phyloP scores from a whole-genome alignment of 805 yeast species.

The Suhomyces vadensis region DNA sequence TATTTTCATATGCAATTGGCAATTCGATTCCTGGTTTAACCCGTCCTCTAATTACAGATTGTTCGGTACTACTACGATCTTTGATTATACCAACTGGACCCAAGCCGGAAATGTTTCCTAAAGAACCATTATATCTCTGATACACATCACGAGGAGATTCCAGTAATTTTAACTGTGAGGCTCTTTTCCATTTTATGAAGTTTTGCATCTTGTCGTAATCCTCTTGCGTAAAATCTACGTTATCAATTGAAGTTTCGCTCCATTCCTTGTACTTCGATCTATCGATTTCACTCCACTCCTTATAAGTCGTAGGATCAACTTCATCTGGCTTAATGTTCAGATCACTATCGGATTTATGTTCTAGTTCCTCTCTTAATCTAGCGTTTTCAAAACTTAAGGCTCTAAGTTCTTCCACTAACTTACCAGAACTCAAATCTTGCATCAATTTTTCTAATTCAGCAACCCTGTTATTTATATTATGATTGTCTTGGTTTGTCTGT shows the following conservation, averaged over 20 bases:
- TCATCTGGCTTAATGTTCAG: neutral
- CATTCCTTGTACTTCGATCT: constrained; percentile 7
- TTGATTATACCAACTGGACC: constrained; percentile 10
- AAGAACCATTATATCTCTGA: too few relatives aligned
- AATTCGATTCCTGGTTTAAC: constrained; percentile 36
- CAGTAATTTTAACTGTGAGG: constrained; percentile 36
- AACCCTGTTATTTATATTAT: constrained; percentile 10
- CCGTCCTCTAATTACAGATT: constrained; percentile 25
- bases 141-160: constrained; percentile 8
- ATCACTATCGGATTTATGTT: neutral
- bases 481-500: neutral
- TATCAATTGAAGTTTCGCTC: constrained; percentile 21
- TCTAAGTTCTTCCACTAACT: constrained; percentile 13
- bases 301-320: neutral
- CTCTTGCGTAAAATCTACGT: constrained; percentile 21
- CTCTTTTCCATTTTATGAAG: constrained; percentile 37
- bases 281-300: constrained; percentile 1
- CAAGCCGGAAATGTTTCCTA: neutral
- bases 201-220: constrained; percentile 19
- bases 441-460: constrained; percentile 17
- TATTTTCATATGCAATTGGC: constrained; percentile 35
- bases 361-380: constrained; percentile 12
- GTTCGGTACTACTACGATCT: constrained; percentile 11
- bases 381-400: constrained; percentile 19
- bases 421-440: constrained; percentile 12